phyloP scores from a whole-genome alignment of 352 stramenopile genomes.

The Globisporangium iwayamae region DNA sequence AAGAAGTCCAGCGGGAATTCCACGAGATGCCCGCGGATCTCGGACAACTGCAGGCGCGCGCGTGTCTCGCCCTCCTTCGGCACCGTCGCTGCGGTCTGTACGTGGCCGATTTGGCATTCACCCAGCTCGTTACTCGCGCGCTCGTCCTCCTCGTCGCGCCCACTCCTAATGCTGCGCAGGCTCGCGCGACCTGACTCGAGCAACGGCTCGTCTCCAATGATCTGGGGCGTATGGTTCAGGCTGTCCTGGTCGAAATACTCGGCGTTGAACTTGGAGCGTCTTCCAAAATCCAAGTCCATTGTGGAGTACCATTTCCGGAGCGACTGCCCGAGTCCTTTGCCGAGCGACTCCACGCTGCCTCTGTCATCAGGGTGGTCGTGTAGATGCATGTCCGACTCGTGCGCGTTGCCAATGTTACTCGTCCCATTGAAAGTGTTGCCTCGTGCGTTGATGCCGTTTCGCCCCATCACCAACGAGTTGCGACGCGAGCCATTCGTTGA shows the following conservation, averaged over 20 bases:
- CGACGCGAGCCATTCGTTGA: background rate
- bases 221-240: conserved; percentile 25
- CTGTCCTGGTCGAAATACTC: conserved; percentile 70
- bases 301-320: conserved; percentile 76
- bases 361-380: conserved; percentile 16
- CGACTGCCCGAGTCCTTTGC: conserved; percentile 46
- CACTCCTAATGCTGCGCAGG: conserved; percentile 28
- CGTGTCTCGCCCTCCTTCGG: conserved; percentile 72
- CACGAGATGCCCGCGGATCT: conserved; percentile 83
- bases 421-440: conserved; percentile 12
- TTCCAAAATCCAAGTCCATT: conserved; percentile 67
- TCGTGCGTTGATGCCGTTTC: conserved; percentile 6
- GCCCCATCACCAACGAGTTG: conserved; percentile 14
- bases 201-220: conserved; percentile 40
- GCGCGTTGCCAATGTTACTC: background rate
- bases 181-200: conserved; percentile 55
- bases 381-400: conserved; percentile 10
- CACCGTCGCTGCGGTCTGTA: conserved; percentile 81
- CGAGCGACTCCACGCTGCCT: conserved; percentile 47
- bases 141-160: conserved; percentile 30
- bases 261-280: conserved; percentile 72
- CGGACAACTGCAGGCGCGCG: conserved; percentile 65
- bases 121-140: conserved; percentile 44
- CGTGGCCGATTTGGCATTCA: conserved; percentile 79
- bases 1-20: conserved; percentile 86